phyloP scores from a whole-genome alignment of 495 filamentous ascomycete genomes.

The Neohortaea acidophila region DNA sequence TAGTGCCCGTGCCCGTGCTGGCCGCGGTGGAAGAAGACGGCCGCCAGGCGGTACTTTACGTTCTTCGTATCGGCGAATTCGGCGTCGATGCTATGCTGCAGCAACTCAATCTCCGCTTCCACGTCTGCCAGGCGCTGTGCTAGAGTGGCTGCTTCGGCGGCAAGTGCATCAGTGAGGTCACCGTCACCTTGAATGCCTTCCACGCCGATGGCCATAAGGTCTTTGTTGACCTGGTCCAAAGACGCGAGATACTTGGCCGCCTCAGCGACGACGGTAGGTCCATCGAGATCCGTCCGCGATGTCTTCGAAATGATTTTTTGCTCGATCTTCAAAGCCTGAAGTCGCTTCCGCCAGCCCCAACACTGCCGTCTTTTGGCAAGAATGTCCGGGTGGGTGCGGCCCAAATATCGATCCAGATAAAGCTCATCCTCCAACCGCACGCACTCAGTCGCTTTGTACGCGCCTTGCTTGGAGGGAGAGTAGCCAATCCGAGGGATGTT shows the following conservation, averaged over 20 bases:
- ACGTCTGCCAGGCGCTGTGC: constrained; percentile 36
- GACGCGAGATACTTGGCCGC: constrained; percentile 12
- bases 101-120: constrained; percentile 39
- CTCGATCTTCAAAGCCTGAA: constrained; percentile 34
- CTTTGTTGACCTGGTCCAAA: constrained; percentile 9
- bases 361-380: constrained; percentile 45
- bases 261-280: constrained; percentile 15
- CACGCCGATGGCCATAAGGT: constrained; percentile 14
- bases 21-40: constrained; percentile 82
- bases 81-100: constrained; percentile 36
- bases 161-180: constrained; percentile 4
- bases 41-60: constrained; percentile 68
- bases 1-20: constrained; percentile 63
- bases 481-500: constrained; percentile 70
- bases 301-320: constrained; percentile 22
- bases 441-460: constrained; percentile 65
- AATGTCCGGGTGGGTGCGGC: constrained; percentile 42
- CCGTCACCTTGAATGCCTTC: constrained; percentile 4
- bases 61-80: constrained; percentile 46
- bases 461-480: constrained; percentile 40
- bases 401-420: constrained; percentile 82
- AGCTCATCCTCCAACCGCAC: constrained; percentile 60
- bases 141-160: constrained; percentile 23
- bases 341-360: constrained; percentile 56
- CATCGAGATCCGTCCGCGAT: constrained; percentile 2